phyloP scores from a whole-genome alignment of 495 filamentous ascomycete species.

The Talaromyces ruber region DNA sequence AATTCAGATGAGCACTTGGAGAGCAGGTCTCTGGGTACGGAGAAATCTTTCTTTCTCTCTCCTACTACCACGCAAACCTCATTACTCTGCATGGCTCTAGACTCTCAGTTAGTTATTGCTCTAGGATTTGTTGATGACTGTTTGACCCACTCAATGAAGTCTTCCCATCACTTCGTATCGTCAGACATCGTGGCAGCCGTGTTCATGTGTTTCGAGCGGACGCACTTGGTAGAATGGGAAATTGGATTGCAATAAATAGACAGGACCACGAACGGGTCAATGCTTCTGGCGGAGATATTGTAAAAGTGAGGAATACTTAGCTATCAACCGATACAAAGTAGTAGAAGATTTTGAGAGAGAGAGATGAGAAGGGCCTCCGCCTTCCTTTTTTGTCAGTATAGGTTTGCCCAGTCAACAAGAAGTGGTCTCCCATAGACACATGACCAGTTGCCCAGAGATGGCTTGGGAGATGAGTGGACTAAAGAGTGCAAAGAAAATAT shows the following conservation, averaged over 20 bases:
- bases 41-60: neutral
- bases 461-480: no score
- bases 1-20: neutral
- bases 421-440: no score
- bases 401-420: neutral
- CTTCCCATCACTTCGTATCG: neutral
- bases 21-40: neutral
- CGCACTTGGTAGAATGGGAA: no score
- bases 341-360: neutral
- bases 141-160: neutral
- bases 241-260: neutral
- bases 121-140: neutral
- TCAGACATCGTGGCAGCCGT: neutral
- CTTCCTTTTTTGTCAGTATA: neutral
- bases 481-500: no score
- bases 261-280: neutral
- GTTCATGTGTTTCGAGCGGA: neutral
- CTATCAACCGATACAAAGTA: neutral
- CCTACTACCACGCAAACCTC: neutral
- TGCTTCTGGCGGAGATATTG: neutral
- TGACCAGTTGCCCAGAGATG: no score
- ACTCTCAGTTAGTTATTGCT: neutral
- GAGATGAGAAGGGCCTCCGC: neutral
- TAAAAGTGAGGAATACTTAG: neutral
- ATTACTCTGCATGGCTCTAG: neutral